These are phyloP conservation scores for Priceomyces castillae DNA, from an alignment of 805 yeast species.

Conservation along the genomic window DNA sequence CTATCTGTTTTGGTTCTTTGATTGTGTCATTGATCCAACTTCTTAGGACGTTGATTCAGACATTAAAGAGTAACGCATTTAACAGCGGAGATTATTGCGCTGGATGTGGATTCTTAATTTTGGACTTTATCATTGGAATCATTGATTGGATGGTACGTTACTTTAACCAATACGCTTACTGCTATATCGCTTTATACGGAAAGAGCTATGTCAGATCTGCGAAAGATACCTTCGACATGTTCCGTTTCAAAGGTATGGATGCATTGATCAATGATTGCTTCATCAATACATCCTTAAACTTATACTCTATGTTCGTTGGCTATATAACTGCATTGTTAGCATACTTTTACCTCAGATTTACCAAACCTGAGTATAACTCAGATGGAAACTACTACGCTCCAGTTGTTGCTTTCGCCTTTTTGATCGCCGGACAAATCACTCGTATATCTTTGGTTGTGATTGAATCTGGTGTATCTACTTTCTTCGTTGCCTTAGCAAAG, in stretches of 20 bases:
- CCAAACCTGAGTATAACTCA: constrained; percentile 63
- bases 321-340: constrained; percentile 59
- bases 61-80: constrained; percentile 52
- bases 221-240: constrained; percentile 74
- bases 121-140: constrained; percentile 60
- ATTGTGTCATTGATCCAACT: constrained; percentile 72
- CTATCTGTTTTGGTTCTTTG: constrained; percentile 81
- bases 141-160: constrained; percentile 79
- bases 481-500: constrained; percentile 77
- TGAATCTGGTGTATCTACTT: constrained; percentile 78
- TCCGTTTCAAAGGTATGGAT: constrained; percentile 78
- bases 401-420: constrained; percentile 67
- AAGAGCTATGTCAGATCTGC: constrained; percentile 72
- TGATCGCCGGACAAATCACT: constrained; percentile 74
- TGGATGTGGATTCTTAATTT: constrained; percentile 49
- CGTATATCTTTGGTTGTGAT: constrained; percentile 71
- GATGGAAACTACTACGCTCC: constrained; percentile 66
- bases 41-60: constrained; percentile 51
- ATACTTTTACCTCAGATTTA: constrained; percentile 62
- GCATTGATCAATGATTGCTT: constrained; percentile 83
- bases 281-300: constrained; percentile 72
- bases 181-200: constrained; percentile 85
- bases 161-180: constrained; percentile 88
- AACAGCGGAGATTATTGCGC: constrained; percentile 51
- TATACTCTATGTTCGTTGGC: constrained; percentile 71